Evolutionary conservation across 225 moss, liverwort and hornwort species (phyloP).

Genomic region (Straminergon stramineum): DNA sequence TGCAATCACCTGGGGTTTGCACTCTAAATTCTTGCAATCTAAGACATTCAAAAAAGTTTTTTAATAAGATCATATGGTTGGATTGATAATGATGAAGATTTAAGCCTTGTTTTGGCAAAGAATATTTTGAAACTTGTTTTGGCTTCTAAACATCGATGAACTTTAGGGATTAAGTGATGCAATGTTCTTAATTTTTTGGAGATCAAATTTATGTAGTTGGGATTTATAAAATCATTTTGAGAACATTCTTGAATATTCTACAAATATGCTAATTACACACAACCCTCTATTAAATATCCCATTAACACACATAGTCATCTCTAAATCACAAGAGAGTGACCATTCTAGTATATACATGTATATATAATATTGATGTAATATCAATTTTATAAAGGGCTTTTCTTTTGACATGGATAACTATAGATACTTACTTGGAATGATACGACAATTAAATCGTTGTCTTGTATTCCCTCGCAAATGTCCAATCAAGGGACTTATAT

Average conservation of each 20-base stretch:
- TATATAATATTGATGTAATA: background rate
- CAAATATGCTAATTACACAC: background rate
- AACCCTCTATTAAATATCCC: accelerated
- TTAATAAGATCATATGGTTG: accelerated
- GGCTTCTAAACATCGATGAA: background rate
- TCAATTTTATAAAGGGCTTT: accelerated
- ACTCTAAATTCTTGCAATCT: accelerated
- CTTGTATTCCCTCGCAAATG: constrained; percentile 22
- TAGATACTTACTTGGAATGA: constrained; percentile 12
- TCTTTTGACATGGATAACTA: background rate
- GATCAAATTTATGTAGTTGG: too few relatives aligned
- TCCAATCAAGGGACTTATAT: constrained; percentile 46
- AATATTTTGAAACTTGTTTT: background rate
- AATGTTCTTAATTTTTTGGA: background rate
- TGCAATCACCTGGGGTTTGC: accelerated
- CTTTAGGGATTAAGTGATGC: accelerated
- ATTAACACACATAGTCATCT: accelerated
- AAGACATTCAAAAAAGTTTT: background rate
- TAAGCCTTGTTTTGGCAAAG: too few relatives aligned
- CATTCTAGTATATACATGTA: accelerated
- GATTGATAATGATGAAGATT: background rate
- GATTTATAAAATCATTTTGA: background rate
- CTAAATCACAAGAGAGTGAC: background rate
- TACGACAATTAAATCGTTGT: constrained; percentile 47
- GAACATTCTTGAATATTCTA: background rate